These are phyloP conservation scores for Prunus mongolica DNA, from an alignment of 306 rosid species.

Conservation along the genomic window DNA sequence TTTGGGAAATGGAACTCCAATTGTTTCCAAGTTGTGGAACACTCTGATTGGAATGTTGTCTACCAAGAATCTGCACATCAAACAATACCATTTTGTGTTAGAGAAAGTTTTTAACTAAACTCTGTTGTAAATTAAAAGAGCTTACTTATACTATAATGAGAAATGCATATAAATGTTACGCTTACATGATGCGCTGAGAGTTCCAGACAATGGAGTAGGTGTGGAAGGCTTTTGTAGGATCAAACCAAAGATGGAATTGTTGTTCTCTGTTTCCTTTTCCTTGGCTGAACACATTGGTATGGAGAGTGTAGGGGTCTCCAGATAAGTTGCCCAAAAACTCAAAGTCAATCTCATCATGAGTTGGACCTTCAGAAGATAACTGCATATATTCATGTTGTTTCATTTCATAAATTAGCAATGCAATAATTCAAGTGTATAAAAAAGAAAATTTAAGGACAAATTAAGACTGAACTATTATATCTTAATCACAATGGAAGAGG, in stretches of 20 bases:
- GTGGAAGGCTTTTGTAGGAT: slow-evolving; percentile 48
- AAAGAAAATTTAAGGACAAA: no score
- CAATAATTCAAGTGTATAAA: no score
- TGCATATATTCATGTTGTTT: slow-evolving; percentile 6
- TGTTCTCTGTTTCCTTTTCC: slow-evolving; percentile 47
- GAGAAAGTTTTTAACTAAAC: neutral
- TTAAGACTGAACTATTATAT: no score
- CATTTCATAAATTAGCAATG: neutral
- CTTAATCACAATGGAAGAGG: no score
- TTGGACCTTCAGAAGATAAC: slow-evolving; percentile 65
- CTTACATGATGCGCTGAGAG: slow-evolving; percentile 39
- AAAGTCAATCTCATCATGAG: slow-evolving; percentile 46
- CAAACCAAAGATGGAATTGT: slow-evolving; percentile 47
- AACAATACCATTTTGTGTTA: neutral
- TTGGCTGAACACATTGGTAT: slow-evolving; percentile 39
- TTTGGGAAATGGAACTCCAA: slow-evolving; percentile 36
- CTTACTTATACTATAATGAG: no score
- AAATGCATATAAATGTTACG: neutral
- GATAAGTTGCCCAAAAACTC: slow-evolving; percentile 46
- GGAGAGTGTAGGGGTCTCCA: slow-evolving; percentile 45
- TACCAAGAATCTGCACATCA: slow-evolving; percentile 24
- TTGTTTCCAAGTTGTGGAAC: slow-evolving; percentile 37
- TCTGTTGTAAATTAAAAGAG: no score
- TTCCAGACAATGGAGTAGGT: slow-evolving; percentile 47
- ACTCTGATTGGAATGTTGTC: slow-evolving; percentile 43